A percentile compares a stretch with the other conserved stretches of the same genome.
Conservation (phyloP, 2,329 filamentous ascomycete species). For the Nigrospora sphaerica region DNA sequence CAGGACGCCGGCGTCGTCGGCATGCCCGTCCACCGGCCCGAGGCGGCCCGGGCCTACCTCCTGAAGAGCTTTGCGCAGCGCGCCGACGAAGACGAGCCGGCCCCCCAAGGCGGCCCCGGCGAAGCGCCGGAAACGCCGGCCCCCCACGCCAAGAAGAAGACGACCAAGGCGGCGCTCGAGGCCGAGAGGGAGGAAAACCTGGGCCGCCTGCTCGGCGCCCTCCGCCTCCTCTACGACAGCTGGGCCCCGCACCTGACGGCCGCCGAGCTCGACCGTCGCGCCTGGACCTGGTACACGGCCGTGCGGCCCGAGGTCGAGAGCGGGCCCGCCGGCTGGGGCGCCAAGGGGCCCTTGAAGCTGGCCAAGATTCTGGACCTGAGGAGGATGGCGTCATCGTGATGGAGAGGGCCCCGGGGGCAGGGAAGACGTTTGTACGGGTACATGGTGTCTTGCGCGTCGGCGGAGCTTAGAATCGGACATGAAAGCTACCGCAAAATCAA, state of each 20-base stretch:
- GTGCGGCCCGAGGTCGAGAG: conserved; percentile 69
- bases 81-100: conserved; percentile 10
- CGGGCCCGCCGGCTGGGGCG: conserved; percentile 75
- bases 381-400: conserved; percentile 22
- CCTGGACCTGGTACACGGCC: conserved; percentile 76
- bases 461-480: no score
- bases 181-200: conserved; percentile 64
- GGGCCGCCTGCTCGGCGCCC: conserved; percentile 59
- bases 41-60: conserved; percentile 56
- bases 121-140: no score
- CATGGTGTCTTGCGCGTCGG: no score
- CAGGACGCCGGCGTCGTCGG: conserved; percentile 32
- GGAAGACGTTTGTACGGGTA: no score
- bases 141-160: conserved; percentile 34
- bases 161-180: conserved; percentile 41
- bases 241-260: conserved; percentile 60
- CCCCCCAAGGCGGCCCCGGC: conserved; percentile 13
- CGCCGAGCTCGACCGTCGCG: conserved; percentile 65
- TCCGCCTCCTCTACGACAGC: conserved; percentile 66
- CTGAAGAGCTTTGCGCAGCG: conserved; percentile 51
- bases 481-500: no score
- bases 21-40: conserved; percentile 68
- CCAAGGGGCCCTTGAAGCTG: conserved; percentile 64
- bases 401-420: not conserved
- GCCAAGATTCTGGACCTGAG: conserved; percentile 57